These are phyloP conservation scores for Collybiopsis confluens DNA, from an alignment of 768 basidiomycete genomes.

Conservation along the genomic window DNA sequence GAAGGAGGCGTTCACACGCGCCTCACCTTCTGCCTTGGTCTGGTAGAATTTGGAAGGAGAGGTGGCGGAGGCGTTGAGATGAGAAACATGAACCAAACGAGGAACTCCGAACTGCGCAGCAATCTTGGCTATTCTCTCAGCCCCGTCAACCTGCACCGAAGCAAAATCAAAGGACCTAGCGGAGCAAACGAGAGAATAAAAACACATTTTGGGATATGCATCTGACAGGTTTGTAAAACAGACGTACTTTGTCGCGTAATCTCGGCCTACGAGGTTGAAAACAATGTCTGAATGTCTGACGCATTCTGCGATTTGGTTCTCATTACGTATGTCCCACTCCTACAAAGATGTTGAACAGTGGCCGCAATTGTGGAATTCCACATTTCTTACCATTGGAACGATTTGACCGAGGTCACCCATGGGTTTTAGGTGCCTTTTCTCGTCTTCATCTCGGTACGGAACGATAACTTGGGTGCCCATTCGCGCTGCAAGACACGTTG, in stretches of 20 bases:
- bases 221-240: conserved; percentile 4
- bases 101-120: conserved; percentile 74
- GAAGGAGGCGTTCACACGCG: conserved; percentile 78
- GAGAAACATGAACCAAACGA: conserved; percentile 90
- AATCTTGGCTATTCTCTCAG: conserved; percentile 81
- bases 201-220: conserved; percentile 8
- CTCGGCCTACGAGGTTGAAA: conserved; percentile 91
- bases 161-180: conserved; percentile 82
- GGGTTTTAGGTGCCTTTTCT: conserved; percentile 82
- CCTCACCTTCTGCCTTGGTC: conserved; percentile 88
- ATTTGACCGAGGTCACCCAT: conserved; percentile 98
- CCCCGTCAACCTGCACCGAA: conserved; percentile 78
- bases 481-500: conserved; percentile 52
- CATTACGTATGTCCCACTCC: conserved; percentile 96
- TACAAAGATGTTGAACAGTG: conserved; percentile 24
- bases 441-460: conserved; percentile 93
- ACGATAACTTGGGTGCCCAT: conserved; percentile 90
- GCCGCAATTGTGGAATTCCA: neutral
- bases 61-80: conserved; percentile 80
- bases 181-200: conserved; percentile 6
- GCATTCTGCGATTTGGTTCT: conserved; percentile 90
- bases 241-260: conserved; percentile 90
- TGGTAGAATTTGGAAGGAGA: conserved; percentile 84
- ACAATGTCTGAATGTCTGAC: conserved; percentile 93
- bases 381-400: conserved; percentile 71